Evolutionary conservation across 768 basidiomycete genomes (phyloP), one percentile per base, ranked within the genome.

Genomic region (Pleurotus tuoliensis): DNA sequence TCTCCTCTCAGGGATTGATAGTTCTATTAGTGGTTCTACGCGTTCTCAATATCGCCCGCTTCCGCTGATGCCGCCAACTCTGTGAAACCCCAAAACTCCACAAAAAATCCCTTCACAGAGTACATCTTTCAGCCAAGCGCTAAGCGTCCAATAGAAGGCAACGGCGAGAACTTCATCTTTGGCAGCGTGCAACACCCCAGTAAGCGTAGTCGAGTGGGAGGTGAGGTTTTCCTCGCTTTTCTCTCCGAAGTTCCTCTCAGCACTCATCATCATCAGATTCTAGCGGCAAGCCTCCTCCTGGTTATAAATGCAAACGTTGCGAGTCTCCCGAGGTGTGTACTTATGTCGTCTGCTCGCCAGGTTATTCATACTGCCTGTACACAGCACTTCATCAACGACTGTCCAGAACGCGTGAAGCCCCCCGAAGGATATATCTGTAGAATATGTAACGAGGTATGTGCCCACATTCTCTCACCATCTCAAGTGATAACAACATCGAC

Each of bases 21-120:
- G 15, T 60, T 40, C 45, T 11, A 53, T 49, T 62, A 98, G 95
- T 98, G 93, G 89, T 98, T 97, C 73, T 99, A 99, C 72, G 97
- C 97, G 2, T 98, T 98, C 70, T 86, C 83, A 22, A 90, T 99
- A 51, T 71, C 82, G 0, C 84, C 92, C 2, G 75, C 77, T 44
- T 68, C 73, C 20, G 63, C 75, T 4, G 62, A 69, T 22, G 69
- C 66, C 9, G 69, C 72, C 13, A 65, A 74, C 6, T 63, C 66
- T 12, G 66, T 76, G 16, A 76, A 65, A 4, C 89, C 90, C 13
- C 64, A 78, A 0, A 91, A 92, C 64, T 70, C 78, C 1, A 90
- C 90, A 0, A 74, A 74, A 59, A 93, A 92, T 67, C 90, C 90
- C 1, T 91, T 89, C 65, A 69, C 73, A 5, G 79, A 80, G 50